Conservation (phyloP, 139 green algal genomes). For the Marvania coccoides region DNA sequence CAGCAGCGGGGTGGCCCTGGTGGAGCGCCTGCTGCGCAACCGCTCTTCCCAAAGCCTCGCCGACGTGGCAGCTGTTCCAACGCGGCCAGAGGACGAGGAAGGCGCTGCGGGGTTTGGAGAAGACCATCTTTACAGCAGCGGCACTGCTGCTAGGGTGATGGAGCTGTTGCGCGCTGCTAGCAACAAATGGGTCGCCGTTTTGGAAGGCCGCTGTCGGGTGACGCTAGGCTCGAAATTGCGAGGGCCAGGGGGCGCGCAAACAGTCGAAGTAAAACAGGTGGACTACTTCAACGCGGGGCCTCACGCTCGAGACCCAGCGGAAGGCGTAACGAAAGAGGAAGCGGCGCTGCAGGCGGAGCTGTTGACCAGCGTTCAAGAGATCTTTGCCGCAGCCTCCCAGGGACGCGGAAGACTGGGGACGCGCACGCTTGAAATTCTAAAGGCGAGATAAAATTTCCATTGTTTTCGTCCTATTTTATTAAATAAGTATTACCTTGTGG, state of each 20-base stretch:
- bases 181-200: slow-evolving; percentile 3
- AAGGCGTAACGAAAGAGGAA: neutral
- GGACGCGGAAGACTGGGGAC: neutral
- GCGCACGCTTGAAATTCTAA: neutral
- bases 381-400: neutral
- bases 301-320: neutral
- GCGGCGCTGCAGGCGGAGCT: neutral
- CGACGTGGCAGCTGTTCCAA: slow-evolving; percentile 16
- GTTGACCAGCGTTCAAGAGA: neutral
- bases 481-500: too few relatives aligned
- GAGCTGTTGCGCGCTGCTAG: slow-evolving; percentile 1
- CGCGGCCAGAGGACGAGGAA: neutral
- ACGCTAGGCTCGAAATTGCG: neutral
- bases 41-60: neutral
- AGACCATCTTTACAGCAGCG: slow-evolving; percentile 9
- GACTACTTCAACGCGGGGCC: slow-evolving; percentile 5
- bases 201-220: slow-evolving; percentile 19
- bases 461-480: too few relatives aligned
- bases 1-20: slow-evolving; percentile 6
- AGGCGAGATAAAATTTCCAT: too few relatives aligned
- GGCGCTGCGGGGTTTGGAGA: neutral
- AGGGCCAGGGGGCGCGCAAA: neutral
- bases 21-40: slow-evolving; percentile 14
- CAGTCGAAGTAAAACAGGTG: slow-evolving; percentile 12
- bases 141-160: slow-evolving; percentile 20